Base-by-base conservation (phyloP, 768 basidiomycete species). In the Phanerochaete sordida region DNA sequence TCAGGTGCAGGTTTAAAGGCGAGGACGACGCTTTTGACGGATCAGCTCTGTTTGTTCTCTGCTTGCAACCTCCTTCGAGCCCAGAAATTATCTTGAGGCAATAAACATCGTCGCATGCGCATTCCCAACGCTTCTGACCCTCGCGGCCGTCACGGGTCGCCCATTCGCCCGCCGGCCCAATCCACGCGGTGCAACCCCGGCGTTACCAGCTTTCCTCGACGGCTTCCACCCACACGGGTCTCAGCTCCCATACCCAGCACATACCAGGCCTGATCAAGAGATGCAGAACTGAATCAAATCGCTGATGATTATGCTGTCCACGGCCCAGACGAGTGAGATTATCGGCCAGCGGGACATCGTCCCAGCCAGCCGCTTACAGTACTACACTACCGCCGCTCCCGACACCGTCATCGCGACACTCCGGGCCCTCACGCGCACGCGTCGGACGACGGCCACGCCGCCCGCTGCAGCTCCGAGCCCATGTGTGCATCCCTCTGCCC, bases 31-130 rank as follows among this genome's bases (percentile, higher is more conserved):
- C 56, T 49, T 59, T 56, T 56, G 58, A 63, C 58, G 62, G 58
- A 59, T 59, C 62, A 59, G 58, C 53, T 60, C 57, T 62, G 62
- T 62, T 62, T 62, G 62, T 59, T 46, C 53, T 54, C 37, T 47
- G 62, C 64, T 64, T 66, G 66, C 19, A 16, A 50, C 39, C 27
- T 16, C 37, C 50, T 49, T 56, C 23, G 24, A 44, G 26, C 43
- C 23, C 56, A 63, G 59, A 61, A 57, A 23, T 21, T 59, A 21
- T 44, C 23, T 37, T 8, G 27, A 43, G 11, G 39, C 39, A 43
- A 43, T 43, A 43, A 58, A 58, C 39, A 30, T 44, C 5, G 49
- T 58, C 26, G 23, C 47, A 26, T 46, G 47, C 57, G 57, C 58
- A 60, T 54, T 48, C 33, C 11, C 27, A 28, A 35, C 53, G 47